These are phyloP conservation scores for Patellaria atrata DNA, from an alignment of 495 filamentous ascomycete species.

Conservation along the genomic window DNA sequence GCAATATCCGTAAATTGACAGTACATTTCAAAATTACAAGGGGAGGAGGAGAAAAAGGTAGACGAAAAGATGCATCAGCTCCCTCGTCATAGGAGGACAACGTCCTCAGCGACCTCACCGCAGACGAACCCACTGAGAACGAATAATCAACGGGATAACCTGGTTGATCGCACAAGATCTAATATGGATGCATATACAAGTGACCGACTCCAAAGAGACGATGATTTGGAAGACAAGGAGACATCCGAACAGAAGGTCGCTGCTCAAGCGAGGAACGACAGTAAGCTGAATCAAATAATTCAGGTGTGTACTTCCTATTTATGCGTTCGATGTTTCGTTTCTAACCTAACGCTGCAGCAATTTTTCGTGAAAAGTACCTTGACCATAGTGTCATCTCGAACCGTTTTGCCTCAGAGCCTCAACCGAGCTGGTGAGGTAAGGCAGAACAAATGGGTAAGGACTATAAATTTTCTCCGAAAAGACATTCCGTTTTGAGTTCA, in stretches of 20 bases:
- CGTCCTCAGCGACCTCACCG: conserved; percentile 17
- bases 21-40: background rate
- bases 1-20: background rate
- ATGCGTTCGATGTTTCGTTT: background rate
- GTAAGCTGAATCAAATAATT: conserved; percentile 77
- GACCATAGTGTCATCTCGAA: conserved; percentile 66
- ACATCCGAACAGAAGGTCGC: conserved; percentile 15
- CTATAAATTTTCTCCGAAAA: background rate
- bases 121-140: conserved; percentile 20
- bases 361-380: conserved; percentile 82
- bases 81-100: conserved; percentile 16
- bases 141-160: conserved; percentile 20
- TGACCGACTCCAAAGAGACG: conserved; percentile 8
- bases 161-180: conserved; percentile 8
- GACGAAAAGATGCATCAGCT: conserved; percentile 15
- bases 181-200: conserved; percentile 14
- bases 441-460: conserved; percentile 86
- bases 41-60: conserved; percentile 1
- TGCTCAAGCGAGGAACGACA: conserved; percentile 13
- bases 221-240: conserved; percentile 16
- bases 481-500: conserved; percentile 7
- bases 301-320: conserved; percentile 41
- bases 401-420: conserved; percentile 47
- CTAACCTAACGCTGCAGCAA: conserved; percentile 43
- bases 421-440: conserved; percentile 48